A percentile compares a stretch with the other conserved stretches of the same genome.
phyloP scores from a whole-genome alignment of 169 alveolate species.

The Plasmodium yoelii region DNA sequence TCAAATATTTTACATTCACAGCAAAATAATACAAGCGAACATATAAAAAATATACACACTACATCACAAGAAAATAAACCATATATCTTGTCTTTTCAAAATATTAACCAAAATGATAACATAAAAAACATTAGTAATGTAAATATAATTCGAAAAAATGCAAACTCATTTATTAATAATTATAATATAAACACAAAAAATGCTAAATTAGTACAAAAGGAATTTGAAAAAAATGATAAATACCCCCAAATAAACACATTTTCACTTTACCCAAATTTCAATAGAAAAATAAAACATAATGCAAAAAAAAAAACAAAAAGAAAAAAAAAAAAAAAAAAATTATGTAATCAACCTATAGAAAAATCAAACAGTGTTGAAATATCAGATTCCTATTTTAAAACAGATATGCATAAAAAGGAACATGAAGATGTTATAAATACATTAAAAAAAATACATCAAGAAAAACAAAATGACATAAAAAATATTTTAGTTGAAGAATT shows the following conservation, averaged over 20 bases:
- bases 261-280: too few relatives aligned
- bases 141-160: not conserved
- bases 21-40: too few relatives aligned
- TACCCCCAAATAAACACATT: too few relatives aligned
- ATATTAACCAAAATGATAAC: not conserved
- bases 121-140: not conserved
- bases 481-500: conserved; percentile 19
- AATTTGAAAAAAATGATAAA: not conserved
- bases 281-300: too few relatives aligned
- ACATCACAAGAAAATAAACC: too few relatives aligned
- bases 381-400: too few relatives aligned
- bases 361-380: not conserved
- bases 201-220: not conserved
- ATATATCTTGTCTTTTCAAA: too few relatives aligned
- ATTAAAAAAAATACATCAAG: not conserved
- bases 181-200: not conserved
- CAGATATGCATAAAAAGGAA: too few relatives aligned
- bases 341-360: not conserved
- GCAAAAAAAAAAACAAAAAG: not conserved
- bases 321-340: conserved; percentile 6
- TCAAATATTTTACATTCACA: not conserved
- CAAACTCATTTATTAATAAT: not conserved
- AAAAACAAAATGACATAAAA: not conserved
- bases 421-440: too few relatives aligned
- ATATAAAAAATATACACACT: too few relatives aligned